Evolutionary conservation across 495 filamentous ascomycete genomes (phyloP).

Genomic region (Penicillium tannophilum): DNA sequence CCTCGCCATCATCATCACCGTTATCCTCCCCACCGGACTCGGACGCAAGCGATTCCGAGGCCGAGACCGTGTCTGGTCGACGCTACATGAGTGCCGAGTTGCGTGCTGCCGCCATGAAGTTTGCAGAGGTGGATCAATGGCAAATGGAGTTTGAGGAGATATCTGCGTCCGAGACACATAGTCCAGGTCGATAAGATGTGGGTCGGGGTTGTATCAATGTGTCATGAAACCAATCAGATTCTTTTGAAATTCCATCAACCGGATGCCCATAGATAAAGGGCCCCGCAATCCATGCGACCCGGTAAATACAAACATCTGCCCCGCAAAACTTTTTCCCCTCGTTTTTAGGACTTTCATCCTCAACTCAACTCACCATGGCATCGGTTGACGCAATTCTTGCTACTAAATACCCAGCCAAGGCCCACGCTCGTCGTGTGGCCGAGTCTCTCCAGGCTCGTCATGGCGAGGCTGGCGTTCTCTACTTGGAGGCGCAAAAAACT

Average conservation of each 20-base stretch:
- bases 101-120: constrained; percentile 52
- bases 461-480: constrained; percentile 55
- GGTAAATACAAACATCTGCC: background rate
- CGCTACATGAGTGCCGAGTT: constrained; percentile 40
- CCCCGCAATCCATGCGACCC: constrained; percentile 10
- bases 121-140: constrained; percentile 70
- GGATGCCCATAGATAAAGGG: background rate
- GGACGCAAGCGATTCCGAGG: constrained; percentile 34
- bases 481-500: constrained; percentile 83
- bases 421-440: constrained; percentile 79
- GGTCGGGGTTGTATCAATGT: constrained; percentile 2
- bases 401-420: constrained; percentile 94
- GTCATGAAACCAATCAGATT: constrained; percentile 5
- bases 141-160: constrained; percentile 73
- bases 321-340: background rate
- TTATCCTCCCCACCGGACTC: constrained; percentile 44
- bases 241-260: background rate
- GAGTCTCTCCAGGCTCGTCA: constrained; percentile 60
- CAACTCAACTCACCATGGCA: constrained; percentile 26
- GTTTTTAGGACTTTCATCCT: background rate
- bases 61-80: constrained; percentile 15
- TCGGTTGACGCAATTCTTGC: constrained; percentile 50
- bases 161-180: constrained; percentile 29
- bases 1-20: constrained; percentile 42
- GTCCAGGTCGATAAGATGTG: background rate